Evolutionary conservation across 1,284 basidiomycete species (phyloP).

Genomic region (Melampsora larici-populina): DNA sequence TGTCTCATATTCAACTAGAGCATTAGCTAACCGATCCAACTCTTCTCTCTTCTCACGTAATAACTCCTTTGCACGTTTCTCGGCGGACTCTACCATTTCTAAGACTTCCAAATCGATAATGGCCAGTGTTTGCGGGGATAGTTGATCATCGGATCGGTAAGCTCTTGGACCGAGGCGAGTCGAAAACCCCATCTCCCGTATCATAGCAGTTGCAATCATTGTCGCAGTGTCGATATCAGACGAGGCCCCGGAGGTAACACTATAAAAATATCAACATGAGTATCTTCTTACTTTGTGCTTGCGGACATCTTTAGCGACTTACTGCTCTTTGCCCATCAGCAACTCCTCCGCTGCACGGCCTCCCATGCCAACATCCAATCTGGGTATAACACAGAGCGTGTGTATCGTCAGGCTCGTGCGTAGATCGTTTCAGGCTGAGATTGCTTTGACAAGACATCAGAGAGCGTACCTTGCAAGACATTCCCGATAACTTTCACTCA

Average conservation of each 20-base stretch:
- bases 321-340: conserved; percentile 79
- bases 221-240: conserved; percentile 79
- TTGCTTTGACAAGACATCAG: background rate
- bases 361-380: conserved; percentile 84
- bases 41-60: conserved; percentile 72
- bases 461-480: conserved; percentile 30
- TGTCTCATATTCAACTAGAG: conserved; percentile 91
- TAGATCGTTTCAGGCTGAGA: background rate
- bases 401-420: too few relatives aligned
- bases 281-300: background rate
- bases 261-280: conserved; percentile 16
- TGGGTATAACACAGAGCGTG: conserved; percentile 39
- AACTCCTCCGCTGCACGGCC: conserved; percentile 90
- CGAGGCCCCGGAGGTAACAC: conserved; percentile 68
- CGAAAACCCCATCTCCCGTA: conserved; percentile 84
- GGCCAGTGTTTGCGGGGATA: conserved; percentile 47
- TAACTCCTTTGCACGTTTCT: conserved; percentile 66
- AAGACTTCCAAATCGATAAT: conserved; percentile 50
- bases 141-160: conserved; percentile 45
- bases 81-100: conserved; percentile 68
- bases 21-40: conserved; percentile 77
- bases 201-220: conserved; percentile 76
- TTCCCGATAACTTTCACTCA: conserved; percentile 49
- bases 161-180: conserved; percentile 46
- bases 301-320: conserved; percentile 58